phyloP scores from a whole-genome alignment of 2,329 filamentous ascomycete genomes.

The Phialophora verrucosa region DNA sequence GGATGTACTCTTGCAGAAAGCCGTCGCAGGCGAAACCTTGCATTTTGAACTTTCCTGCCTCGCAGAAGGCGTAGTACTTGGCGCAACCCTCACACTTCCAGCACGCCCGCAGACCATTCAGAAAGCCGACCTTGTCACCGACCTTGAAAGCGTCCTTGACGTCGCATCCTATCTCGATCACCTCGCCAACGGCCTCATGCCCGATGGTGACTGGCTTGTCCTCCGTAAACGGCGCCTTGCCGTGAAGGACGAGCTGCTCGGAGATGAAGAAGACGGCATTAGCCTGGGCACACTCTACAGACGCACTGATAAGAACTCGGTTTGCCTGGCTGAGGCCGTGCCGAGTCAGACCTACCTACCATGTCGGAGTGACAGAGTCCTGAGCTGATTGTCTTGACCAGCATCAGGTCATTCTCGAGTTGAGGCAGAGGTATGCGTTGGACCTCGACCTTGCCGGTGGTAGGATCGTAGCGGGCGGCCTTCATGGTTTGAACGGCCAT shows the following conservation, averaged over 20 bases:
- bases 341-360: slow-evolving; percentile 6
- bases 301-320: too few species aligned
- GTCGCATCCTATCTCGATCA: slow-evolving; percentile 6
- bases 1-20: slow-evolving; percentile 12
- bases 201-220: slow-evolving; percentile 14
- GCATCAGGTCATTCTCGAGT: slow-evolving; percentile 12
- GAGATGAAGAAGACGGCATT: too few species aligned
- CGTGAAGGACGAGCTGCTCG: too few species aligned
- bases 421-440: slow-evolving; percentile 12
- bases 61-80: slow-evolving; percentile 16
- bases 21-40: slow-evolving; percentile 17
- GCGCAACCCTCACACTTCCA: slow-evolving; percentile 21
- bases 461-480: neutral
- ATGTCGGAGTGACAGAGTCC: slow-evolving; percentile 22
- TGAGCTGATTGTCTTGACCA: slow-evolving; percentile 17
- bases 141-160: slow-evolving; percentile 4
- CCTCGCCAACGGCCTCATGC: slow-evolving; percentile 22
- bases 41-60: neutral
- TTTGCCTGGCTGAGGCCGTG: too few species aligned
- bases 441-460: slow-evolving; percentile 2
- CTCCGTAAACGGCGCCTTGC: neutral
- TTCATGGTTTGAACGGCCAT: too few species aligned
- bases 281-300: too few species aligned
- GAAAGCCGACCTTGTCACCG: slow-evolving; percentile 19
- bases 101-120: slow-evolving; percentile 19